phyloP scores from a whole-genome alignment of 331 rosid species.

The Malus hybrid region DNA sequence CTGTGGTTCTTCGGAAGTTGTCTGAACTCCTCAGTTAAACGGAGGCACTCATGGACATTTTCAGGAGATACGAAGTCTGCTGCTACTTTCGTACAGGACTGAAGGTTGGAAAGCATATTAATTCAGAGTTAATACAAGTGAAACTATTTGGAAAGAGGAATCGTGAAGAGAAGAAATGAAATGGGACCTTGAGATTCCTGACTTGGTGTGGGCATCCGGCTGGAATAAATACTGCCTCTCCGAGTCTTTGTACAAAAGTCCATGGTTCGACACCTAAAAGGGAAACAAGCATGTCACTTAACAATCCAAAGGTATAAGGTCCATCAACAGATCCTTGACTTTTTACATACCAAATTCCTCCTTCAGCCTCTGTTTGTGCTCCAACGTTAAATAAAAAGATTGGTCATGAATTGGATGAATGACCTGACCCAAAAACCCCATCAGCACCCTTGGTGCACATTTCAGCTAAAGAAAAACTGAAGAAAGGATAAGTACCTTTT shows the following conservation, averaged over 20 bases:
- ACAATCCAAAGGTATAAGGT: neutral
- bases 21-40: conserved; percentile 70
- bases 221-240: conserved; percentile 94
- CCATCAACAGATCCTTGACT: neutral
- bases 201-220: conserved; percentile 99
- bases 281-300: neutral
- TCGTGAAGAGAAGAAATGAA: neutral
- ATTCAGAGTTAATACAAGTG: neutral
- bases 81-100: conserved; percentile 96
- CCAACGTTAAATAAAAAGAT: conserved; percentile 53
- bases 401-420: conserved; percentile 85
- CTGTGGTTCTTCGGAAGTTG: conserved; percentile 75
- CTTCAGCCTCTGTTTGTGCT: conserved; percentile 65
- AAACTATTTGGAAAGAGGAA: neutral
- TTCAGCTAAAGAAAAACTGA: neutral
- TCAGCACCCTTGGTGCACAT: conserved; percentile 3
- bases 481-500: conserved; percentile 32
- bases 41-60: conserved; percentile 69
- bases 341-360: conserved; percentile 59
- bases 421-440: conserved; percentile 32
- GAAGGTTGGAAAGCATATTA: conserved; percentile 11
- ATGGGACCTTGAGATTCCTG: conserved; percentile 76
- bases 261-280: conserved; percentile 75
- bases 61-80: conserved; percentile 90
- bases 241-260: conserved; percentile 82